Evolutionary conservation across 345 rosid genomes (phyloP).

Genomic region (Brassica cretica): DNA sequence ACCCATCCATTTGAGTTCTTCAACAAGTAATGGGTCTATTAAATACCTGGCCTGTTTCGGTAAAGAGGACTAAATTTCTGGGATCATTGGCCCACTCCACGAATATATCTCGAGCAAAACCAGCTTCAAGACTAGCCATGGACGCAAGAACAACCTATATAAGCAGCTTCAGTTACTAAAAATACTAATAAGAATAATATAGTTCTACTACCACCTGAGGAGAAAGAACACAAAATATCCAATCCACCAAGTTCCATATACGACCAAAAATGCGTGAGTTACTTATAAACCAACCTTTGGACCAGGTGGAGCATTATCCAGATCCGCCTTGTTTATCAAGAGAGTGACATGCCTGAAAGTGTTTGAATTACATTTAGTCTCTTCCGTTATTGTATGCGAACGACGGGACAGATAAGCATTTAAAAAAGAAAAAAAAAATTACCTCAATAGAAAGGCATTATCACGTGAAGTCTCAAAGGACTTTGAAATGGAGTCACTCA

Average conservation of each 20-base stretch:
- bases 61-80: conserved; percentile 84
- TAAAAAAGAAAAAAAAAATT: conserved; percentile 17
- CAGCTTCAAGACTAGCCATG: conserved; percentile 97
- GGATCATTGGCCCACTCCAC: conserved; percentile 93
- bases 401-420: neutral
- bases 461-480: conserved; percentile 97
- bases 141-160: conserved; percentile 88
- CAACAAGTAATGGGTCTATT: neutral
- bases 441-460: conserved; percentile 94
- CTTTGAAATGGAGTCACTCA: conserved; percentile 96
- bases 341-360: conserved; percentile 78
- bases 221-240: neutral
- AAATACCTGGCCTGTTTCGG: conserved; percentile 94
- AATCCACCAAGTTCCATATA: conserved; percentile 16
- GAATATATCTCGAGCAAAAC: conserved; percentile 93
- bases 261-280: neutral
- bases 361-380: neutral
- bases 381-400: neutral
- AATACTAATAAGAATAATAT: neutral
- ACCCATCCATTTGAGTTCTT: neutral
- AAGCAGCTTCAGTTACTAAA: conserved; percentile 27
- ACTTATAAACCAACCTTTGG: conserved; percentile 70
- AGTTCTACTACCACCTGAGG: conserved; percentile 13
- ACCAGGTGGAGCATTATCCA: conserved; percentile 83
- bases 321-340: conserved; percentile 80